Conservation (phyloP, 208 protist genomes). For the Naegleria gruberi region DNA sequence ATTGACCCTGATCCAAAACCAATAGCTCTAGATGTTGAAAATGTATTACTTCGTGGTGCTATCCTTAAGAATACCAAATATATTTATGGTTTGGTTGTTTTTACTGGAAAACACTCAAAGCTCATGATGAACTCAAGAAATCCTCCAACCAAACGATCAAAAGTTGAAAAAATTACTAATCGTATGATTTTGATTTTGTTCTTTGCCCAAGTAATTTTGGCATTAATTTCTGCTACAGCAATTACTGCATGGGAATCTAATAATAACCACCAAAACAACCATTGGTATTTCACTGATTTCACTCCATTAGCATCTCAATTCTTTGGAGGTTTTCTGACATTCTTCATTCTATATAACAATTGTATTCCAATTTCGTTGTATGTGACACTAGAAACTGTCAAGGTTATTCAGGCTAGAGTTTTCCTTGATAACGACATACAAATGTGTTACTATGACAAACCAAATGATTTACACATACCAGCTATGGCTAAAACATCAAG, state of each 20-base stretch:
- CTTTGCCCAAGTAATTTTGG: constrained; percentile 42
- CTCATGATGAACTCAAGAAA: constrained; percentile 45
- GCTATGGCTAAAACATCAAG: constrained; percentile 21
- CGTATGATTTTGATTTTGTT: constrained; percentile 44
- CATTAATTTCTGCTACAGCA: constrained; percentile 37
- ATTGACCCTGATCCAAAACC: not conserved
- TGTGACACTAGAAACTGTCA: constrained; percentile 58
- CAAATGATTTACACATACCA: constrained; percentile 13
- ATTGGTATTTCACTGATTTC: constrained; percentile 28
- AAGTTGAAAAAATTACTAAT: constrained; percentile 44
- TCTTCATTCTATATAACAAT: constrained; percentile 64
- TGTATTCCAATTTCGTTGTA: constrained; percentile 73
- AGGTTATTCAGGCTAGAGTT: constrained; percentile 38
- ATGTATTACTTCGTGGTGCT: constrained; percentile 31
- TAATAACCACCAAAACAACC: not conserved
- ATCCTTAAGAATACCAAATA: constrained; percentile 23
- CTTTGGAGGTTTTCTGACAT: constrained; percentile 46
- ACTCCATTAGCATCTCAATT: not conserved
- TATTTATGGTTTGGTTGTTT: constrained; percentile 36
- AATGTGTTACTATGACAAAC: constrained; percentile 39
- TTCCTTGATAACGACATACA: constrained; percentile 52
- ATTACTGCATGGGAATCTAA: constrained; percentile 20
- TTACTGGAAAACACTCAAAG: constrained; percentile 50
- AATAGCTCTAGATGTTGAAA: constrained; percentile 22
- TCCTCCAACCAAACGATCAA: constrained; percentile 30